These are phyloP conservation scores for Phytopythium kandeliae DNA, from an alignment of 352 stramenopile genomes.

Conservation along the genomic window DNA sequence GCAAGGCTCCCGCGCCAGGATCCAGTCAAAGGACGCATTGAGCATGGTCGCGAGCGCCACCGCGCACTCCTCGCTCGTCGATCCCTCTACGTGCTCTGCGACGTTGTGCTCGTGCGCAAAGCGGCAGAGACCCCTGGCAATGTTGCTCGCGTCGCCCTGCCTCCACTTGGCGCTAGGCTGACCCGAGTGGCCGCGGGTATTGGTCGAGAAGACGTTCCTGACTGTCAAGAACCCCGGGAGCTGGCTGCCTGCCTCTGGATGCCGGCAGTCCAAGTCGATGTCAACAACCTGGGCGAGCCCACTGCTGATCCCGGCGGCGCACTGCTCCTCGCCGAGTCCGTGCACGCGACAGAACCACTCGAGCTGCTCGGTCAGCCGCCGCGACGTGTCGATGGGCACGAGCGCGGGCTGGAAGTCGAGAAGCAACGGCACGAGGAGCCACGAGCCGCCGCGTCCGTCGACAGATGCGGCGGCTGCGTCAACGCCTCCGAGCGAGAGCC, in stretches of 20 bases:
- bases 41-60: constrained; percentile 16
- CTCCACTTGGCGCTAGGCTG: constrained; percentile 18
- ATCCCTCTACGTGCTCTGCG: neutral
- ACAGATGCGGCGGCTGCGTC: constrained; percentile 1
- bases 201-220: constrained; percentile 26
- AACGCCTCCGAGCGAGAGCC: neutral
- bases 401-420: constrained; percentile 49
- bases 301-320: constrained; percentile 13
- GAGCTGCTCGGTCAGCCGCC: constrained; percentile 21
- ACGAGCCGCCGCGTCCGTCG: too few relatives aligned
- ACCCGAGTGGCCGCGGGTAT: neutral
- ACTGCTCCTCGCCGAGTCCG: constrained; percentile 15
- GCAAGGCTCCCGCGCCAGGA: constrained; percentile 24
- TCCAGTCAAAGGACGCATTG: constrained; percentile 29
- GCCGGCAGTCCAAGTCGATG: constrained; percentile 19
- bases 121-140: constrained; percentile 36
- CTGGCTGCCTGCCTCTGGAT: neutral
- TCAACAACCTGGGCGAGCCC: constrained; percentile 26
- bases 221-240: constrained; percentile 32
- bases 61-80: constrained; percentile 8
- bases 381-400: constrained; percentile 24
- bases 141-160: constrained; percentile 26
- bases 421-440: constrained; percentile 32
- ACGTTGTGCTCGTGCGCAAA: constrained; percentile 13
- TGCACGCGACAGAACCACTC: constrained; percentile 36